Base-by-base conservation (phyloP, 805 yeast genomes). In the Metschnikowia colocasiae region DNA sequence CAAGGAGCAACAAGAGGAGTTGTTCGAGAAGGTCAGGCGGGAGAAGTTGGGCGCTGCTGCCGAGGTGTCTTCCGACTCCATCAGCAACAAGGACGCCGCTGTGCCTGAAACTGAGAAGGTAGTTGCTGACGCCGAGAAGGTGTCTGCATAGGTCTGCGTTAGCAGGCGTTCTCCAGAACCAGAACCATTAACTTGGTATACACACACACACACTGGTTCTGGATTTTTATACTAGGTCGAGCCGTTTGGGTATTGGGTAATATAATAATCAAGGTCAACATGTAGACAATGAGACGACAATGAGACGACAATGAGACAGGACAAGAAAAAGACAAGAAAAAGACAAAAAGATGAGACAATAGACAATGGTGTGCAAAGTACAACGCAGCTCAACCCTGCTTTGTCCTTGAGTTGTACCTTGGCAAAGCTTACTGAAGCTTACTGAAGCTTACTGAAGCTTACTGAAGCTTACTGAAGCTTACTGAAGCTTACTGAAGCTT, bases 1-100 rank as follows among this genome's bases (percentile, higher is more conserved):
- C 25, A 64, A 64, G 26, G 78, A 61, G 18, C 79, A 84, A 64
- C 72, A 76, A 57, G 74, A 71, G n/a, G 75, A 67, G 37, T 69
- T 84, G 59, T 81, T 84, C 59, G 57, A 55, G 37, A 57, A 61
- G 55, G 63, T 69, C 39, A 49, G 52, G 47, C 40, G 47, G n/a
- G 40, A 47, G 37, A 59, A 56, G 25, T 52, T 63, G 44, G 55
- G 43, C 8, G 44, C 26, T 9, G 41, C 46, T 13, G 29, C 32
- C 15, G 39, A 33, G 4, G 45, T 26, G 20, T 49, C 53, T 32
- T 18, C 40, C 3, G 53, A 49, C 37, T 49, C 52, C 10, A 38
- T 45, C 41, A 37, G 43, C 27, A 43, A 49, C 39, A 46, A 49
- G 45, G 43, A 40, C 5, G 30, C 22, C 2, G 23, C 12, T 23